Conservation (phyloP, 208 protist species). For the Wallacemonas sp. region DNA sequence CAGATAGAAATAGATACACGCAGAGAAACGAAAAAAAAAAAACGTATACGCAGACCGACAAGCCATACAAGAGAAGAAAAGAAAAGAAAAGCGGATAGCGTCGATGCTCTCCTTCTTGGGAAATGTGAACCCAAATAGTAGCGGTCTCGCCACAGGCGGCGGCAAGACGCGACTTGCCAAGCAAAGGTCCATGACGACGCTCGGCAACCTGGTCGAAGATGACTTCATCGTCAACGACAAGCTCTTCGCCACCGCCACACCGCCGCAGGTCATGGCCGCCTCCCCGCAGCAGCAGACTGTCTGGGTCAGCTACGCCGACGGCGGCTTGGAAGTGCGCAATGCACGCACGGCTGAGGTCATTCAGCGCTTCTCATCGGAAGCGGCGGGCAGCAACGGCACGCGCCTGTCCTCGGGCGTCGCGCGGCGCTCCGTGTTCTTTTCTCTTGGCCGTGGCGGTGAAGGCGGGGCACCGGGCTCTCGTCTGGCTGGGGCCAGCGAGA, state of each 20-base stretch:
- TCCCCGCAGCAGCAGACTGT: constrained; percentile 49
- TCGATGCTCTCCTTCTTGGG: not conserved
- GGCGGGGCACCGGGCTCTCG: not conserved
- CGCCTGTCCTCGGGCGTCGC: not conserved
- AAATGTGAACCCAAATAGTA: not conserved
- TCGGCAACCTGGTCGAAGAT: constrained; percentile 10
- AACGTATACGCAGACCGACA: too few species aligned
- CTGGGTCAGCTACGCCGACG: constrained; percentile 66
- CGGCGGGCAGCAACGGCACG: constrained; percentile 6
- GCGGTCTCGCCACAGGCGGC: not conserved
- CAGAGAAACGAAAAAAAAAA: not conserved
- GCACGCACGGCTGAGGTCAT: constrained; percentile 65
- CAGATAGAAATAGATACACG: not conserved
- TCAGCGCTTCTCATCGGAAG: constrained; percentile 35
- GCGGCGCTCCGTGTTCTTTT: constrained; percentile 7
- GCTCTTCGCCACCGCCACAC: constrained; percentile 41
- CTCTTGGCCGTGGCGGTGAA: constrained; percentile 17
- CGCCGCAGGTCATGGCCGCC: constrained; percentile 49
- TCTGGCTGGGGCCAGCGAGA: too few species aligned
- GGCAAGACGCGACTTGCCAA: not conserved
- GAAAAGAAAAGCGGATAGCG: not conserved
- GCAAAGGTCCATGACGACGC: not conserved
- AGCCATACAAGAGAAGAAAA: not conserved
- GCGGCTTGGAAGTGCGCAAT: constrained; percentile 68
- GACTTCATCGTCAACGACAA: constrained; percentile 67